phyloP scores from a whole-genome alignment of 2,329 filamentous ascomycete species.

The Domatiomyces catenatus region DNA sequence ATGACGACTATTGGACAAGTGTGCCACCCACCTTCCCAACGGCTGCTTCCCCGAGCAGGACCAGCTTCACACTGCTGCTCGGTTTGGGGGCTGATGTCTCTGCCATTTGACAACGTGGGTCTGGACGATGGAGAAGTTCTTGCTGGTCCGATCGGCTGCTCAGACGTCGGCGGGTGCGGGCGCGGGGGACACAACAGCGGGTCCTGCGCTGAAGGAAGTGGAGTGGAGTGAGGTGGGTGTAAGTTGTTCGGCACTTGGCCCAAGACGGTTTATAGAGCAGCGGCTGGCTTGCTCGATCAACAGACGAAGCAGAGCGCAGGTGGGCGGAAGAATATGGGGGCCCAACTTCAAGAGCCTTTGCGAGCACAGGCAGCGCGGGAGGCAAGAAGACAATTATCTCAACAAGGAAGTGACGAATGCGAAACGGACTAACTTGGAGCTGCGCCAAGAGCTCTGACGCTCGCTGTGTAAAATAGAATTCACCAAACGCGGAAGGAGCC shows the following conservation, averaged over 20 bases:
- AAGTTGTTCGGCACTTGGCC: background rate
- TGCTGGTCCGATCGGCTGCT: background rate
- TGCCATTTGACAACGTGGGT: constrained; percentile 39
- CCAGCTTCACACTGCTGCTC: constrained; percentile 98
- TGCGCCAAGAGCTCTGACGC: background rate
- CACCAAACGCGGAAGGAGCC: background rate
- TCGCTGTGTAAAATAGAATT: background rate
- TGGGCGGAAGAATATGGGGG: background rate
- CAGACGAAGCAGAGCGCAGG: background rate
- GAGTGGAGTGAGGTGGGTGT: background rate
- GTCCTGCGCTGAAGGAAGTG: no score
- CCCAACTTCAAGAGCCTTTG: background rate
- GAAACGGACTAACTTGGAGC: background rate
- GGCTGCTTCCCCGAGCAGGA: constrained; percentile 89
- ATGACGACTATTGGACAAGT: constrained; percentile 1
- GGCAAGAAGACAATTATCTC: background rate
- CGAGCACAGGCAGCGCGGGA: background rate
- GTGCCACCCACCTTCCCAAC: constrained; percentile 71
- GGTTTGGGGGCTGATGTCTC: constrained; percentile 70
- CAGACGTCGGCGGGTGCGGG: background rate
- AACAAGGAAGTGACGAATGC: background rate
- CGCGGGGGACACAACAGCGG: background rate
- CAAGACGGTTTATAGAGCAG: background rate
- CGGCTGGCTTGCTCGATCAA: background rate
- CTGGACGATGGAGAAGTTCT: background rate